Evolutionary conservation across 2,329 filamentous ascomycete genomes (phyloP).

Genomic region (Aureobasidium sp.): DNA sequence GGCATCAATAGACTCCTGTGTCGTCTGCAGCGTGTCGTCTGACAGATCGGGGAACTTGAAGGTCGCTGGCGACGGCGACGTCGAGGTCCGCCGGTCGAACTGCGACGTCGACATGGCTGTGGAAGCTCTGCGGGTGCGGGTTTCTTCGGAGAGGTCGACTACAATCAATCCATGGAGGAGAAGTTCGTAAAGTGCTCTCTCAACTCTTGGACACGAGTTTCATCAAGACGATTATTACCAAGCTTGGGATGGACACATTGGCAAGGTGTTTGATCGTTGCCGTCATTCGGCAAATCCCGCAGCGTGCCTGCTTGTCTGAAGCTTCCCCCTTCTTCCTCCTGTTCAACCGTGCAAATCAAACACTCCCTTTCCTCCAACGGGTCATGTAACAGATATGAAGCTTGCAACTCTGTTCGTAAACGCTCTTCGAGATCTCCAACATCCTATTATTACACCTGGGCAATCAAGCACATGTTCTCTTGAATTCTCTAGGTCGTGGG

Average conservation of each 20-base stretch:
- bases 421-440: background rate
- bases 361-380: background rate
- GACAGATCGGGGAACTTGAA: conserved; percentile 42
- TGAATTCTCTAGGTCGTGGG: conserved; percentile 38
- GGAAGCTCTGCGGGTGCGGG: background rate
- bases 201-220: background rate
- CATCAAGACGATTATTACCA: background rate
- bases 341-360: background rate
- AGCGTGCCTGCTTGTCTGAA: background rate
- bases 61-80: conserved; percentile 23
- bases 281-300: conserved; percentile 8
- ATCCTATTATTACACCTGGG: background rate
- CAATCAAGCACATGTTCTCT: background rate
- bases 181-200: background rate
- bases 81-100: conserved; percentile 19
- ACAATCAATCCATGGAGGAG: conserved; percentile 7
- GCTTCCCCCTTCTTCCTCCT: background rate
- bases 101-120: conserved; percentile 9
- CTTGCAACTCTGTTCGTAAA: background rate
- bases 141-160: background rate
- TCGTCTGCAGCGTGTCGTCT: conserved; percentile 34
- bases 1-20: conserved; percentile 25
- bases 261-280: conserved; percentile 5
- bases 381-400: background rate
- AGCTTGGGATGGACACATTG: background rate